These are phyloP conservation scores for Zygnema circumcarinatum DNA, from an alignment of 139 green algal species.

Conservation along the genomic window DNA sequence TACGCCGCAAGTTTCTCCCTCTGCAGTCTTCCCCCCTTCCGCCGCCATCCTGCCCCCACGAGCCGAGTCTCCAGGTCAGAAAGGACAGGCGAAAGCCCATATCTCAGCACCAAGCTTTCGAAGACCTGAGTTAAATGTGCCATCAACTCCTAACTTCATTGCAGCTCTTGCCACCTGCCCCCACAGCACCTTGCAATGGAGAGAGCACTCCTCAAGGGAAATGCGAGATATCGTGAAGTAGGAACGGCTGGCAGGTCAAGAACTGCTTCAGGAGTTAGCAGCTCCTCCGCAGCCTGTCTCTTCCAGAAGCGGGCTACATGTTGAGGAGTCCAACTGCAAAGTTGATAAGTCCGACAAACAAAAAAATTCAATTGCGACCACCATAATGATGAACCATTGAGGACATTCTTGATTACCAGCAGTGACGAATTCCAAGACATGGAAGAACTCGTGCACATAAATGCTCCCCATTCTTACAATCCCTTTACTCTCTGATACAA, in stretches of 20 bases:
- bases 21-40: neutral
- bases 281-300: neutral
- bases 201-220: neutral
- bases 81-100: neutral
- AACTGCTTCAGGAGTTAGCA: neutral
- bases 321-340: constrained; percentile 24
- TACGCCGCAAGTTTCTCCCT: constrained; percentile 1
- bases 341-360: no score
- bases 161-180: neutral
- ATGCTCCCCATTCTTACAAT: no score
- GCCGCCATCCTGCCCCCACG: no score
- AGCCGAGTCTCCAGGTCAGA: neutral
- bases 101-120: neutral
- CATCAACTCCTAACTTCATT: neutral
- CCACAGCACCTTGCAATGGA: constrained; percentile 1
- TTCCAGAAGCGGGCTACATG: constrained; percentile 4
- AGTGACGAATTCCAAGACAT: no score
- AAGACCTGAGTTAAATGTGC: neutral
- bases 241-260: neutral
- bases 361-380: no score
- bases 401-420: no score
- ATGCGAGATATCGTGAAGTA: neutral
- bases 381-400: no score
- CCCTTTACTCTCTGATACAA: no score
- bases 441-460: no score